Base-by-base conservation (phyloP, 2,329 filamentous ascomycete species). In the Botrytis paeoniae region DNA sequence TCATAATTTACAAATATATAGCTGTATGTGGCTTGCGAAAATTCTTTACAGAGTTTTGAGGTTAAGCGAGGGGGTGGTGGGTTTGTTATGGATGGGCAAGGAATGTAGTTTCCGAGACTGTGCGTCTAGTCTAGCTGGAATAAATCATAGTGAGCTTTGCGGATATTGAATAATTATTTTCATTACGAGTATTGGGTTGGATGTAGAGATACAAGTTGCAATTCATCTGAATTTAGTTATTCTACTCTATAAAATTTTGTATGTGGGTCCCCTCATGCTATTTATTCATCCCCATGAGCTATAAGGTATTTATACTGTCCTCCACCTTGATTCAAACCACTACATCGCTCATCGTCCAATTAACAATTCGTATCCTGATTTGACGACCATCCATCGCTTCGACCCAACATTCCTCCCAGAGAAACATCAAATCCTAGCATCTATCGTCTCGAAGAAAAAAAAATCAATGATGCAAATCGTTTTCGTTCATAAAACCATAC, bases 51-150 rank as follows among this genome's bases (percentile, higher is more conserved):
- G 32, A 68, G 64, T 68, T 48, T 54, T 39, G 45, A 54, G 45
- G 25, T 3, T 51, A 66, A 66, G 63, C 63, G 63, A 66, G 41
- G 63, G 63, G 63, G n/a, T n/a, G 14, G 63, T 51, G 63, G 63
- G 35, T 25, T 25, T 18, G 7, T 14, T 5, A 6, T 25, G 43
- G 35, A 32, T 16, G 29, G 10, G 45, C 22, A 54, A 54, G 48
- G 48, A n/a, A 54, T 5, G 12, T 16, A 37, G 29, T 25, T 45
- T 29, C 14, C n/a, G 51, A 57, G 51, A 57, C 16, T 18, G 12
- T 32, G 29, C 10, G 10, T 16, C 18, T 18, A 57, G 10, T 16
- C 18, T 18, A 57, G 16, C 29, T 8, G 18, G 54, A 9, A 59
- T 35, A 20, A 22, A 60, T 8, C 32, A n/a, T n/a, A n/a, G 25